Percentiles rank a stretch among this genome's conserved stretches.
These are phyloP conservation scores for Aspergillus affinis DNA, from an alignment of 495 filamentous ascomycete species.

Conservation along the genomic window DNA sequence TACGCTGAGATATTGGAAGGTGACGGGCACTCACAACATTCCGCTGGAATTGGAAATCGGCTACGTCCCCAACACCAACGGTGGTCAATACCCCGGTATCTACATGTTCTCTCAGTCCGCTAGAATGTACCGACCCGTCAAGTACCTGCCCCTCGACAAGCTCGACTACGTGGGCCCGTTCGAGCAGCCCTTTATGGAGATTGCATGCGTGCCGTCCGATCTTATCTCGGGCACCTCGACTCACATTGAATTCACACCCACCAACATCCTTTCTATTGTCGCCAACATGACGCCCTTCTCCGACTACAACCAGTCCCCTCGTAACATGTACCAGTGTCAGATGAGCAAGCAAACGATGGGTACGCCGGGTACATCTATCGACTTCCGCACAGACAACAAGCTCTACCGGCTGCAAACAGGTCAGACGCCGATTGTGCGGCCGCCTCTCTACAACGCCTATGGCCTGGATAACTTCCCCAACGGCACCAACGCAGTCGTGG, in stretches of 20 bases:
- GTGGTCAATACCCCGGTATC: slow-evolving; percentile 92
- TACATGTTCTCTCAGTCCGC: slow-evolving; percentile 87
- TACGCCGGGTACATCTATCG: slow-evolving; percentile 83
- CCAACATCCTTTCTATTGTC: slow-evolving; percentile 94
- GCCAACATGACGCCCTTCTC: slow-evolving; percentile 99
- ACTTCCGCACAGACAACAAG: slow-evolving; percentile 95
- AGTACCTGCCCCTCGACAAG: slow-evolving; percentile 81
- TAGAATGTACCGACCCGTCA: slow-evolving; percentile 87
- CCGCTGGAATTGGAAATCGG: slow-evolving; percentile 87
- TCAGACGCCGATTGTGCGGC: slow-evolving; percentile 90
- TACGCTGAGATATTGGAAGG: slow-evolving; percentile 90
- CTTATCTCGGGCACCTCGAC: slow-evolving; percentile 82
- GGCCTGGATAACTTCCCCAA: slow-evolving; percentile 98
- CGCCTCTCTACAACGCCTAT: slow-evolving; percentile 91
- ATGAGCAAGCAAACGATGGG: slow-evolving; percentile 99
- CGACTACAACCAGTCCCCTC: slow-evolving; percentile 96
- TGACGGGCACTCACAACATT: slow-evolving; percentile 82
- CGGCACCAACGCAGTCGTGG: slow-evolving; percentile 94
- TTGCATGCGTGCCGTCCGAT: slow-evolving; percentile 82
- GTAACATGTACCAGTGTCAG: slow-evolving; percentile 99
- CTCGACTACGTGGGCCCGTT: slow-evolving; percentile 87
- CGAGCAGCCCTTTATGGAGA: slow-evolving; percentile 98
- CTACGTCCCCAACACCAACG: slow-evolving; percentile 78
- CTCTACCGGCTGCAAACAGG: slow-evolving; percentile 91
- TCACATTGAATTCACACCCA: slow-evolving; percentile 92